Base-by-base conservation (phyloP, 2,329 filamentous ascomycete species). In the Ascomycota sp. region DNA sequence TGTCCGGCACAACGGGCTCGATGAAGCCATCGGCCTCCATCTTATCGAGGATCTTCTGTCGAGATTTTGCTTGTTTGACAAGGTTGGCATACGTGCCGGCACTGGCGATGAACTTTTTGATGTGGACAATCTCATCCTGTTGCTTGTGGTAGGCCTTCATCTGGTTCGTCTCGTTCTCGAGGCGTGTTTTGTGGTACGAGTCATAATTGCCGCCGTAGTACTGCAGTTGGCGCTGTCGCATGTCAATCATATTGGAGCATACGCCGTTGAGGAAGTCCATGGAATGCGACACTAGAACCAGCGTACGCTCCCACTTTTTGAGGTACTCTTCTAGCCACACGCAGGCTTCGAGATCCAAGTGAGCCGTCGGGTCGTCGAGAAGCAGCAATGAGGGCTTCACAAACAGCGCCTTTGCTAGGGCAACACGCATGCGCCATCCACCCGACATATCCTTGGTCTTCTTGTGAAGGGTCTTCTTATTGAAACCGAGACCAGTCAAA, bases 121-220 rank as follows among this genome's bases (percentile, higher is more conserved):
- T 98, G 66, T 98, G 91, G 43, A 74, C 69, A 55, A 98, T 98
- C 65, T 98, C 89, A 38, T 98, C 89, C 54, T 98, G 89, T 56
- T 98, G 89, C 69, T 98, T 98, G 55, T 79, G 67, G 65, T 98
- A 98, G 38, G 89, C 89, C 69, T 95, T 98, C 72, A 79, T 82
- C 65, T 98, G 89, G 65, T 98, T 98, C 56, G 75, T 75, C 61
- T 98, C 89, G 57, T 94, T 78, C 59, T 98, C 89, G 32, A 69
- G 60, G 37, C 86, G 73, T 30, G 86, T 95, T 79, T 95, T 98
- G 59, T 73, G 62, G 65, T 98, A 86, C 27, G 85, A 83, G 58
- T 98, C 89, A 71, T 95, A 98, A 72, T 98, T 95, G 71, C 91
- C 89, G 69, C 89, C 91, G 51, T 94, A 98, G 78, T 98, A 98